Percentiles rank a stretch among this genome's conserved stretches.
Conservation (phyloP, 148 eudicot species). For the Amaranthus hypochondriacus region DNA sequence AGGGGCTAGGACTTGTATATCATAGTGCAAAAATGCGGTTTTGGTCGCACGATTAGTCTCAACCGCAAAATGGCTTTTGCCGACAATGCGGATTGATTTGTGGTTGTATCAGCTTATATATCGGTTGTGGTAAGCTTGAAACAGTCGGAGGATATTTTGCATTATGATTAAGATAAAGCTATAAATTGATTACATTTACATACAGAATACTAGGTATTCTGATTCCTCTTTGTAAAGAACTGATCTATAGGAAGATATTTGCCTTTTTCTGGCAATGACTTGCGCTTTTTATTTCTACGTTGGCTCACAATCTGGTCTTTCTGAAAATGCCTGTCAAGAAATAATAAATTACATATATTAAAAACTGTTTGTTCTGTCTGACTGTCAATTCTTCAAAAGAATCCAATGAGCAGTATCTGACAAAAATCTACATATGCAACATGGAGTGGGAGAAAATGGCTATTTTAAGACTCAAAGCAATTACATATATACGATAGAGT, state of each 20-base stretch:
- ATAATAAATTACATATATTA: slow-evolving; percentile 7
- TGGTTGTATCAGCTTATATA: too few species aligned
- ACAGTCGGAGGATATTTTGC: too few species aligned
- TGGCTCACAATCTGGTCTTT: slow-evolving; percentile 36
- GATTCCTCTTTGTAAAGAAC: slow-evolving; percentile 51
- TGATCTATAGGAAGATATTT: slow-evolving; percentile 65
- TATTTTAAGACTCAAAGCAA: not conserved
- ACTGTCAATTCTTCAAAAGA: not conserved
- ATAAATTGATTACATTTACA: slow-evolving; percentile 16
- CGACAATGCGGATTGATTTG: too few species aligned
- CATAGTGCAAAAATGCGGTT: too few species aligned
- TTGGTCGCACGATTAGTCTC: too few species aligned
- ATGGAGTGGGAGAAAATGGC: not conserved
- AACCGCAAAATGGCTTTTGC: too few species aligned
- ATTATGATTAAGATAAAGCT: not conserved
- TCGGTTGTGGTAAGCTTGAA: too few species aligned
- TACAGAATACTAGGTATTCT: slow-evolving; percentile 24
- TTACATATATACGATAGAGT: not conserved
- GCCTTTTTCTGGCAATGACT: slow-evolving; percentile 40
- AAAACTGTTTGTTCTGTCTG: not conserved
- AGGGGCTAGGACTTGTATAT: too few species aligned
- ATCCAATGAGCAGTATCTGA: not conserved
- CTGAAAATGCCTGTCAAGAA: slow-evolving; percentile 36
- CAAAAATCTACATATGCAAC: not conserved
- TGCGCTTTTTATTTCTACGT: slow-evolving; percentile 54